phyloP scores from a whole-genome alignment of 2,329 filamentous ascomycete species.

The Aureobasidium lini region DNA sequence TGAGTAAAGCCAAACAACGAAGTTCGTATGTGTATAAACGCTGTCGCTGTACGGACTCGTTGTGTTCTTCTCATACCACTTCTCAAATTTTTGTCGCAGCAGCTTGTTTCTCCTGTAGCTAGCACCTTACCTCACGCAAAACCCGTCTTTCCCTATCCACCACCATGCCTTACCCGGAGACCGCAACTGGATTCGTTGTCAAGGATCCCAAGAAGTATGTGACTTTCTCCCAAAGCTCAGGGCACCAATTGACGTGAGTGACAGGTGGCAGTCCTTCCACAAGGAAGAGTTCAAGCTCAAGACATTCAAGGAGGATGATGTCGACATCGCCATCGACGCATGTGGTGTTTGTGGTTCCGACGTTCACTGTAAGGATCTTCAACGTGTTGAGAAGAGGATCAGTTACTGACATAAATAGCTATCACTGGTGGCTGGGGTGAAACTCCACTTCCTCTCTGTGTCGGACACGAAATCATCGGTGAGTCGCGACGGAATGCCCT shows the following conservation, averaged over 20 bases:
- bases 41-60: no score
- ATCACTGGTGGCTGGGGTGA: conserved; percentile 32
- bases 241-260: conserved; percentile 40
- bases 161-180: conserved; percentile 38
- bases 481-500: neutral
- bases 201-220: conserved; percentile 48
- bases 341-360: conserved; percentile 30
- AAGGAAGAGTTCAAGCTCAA: conserved; percentile 38
- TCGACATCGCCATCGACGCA: conserved; percentile 34
- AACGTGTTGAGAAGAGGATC: conserved; percentile 18
- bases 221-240: conserved; percentile 18
- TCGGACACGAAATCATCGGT: conserved; percentile 22
- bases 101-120: no score
- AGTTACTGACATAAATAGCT: neutral
- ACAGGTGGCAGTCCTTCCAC: conserved; percentile 36
- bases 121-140: no score
- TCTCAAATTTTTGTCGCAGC: no score
- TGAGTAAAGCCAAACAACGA: no score
- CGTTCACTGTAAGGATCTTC: conserved; percentile 18
- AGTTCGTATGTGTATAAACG: no score
- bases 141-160: neutral
- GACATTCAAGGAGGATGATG: conserved; percentile 32
- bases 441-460: conserved; percentile 27
- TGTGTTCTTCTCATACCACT: no score
- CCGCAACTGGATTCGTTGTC: conserved; percentile 35